phyloP scores from a whole-genome alignment of 225 moss, liverwort and hornwort genomes.

The Marchantia paleacea region DNA sequence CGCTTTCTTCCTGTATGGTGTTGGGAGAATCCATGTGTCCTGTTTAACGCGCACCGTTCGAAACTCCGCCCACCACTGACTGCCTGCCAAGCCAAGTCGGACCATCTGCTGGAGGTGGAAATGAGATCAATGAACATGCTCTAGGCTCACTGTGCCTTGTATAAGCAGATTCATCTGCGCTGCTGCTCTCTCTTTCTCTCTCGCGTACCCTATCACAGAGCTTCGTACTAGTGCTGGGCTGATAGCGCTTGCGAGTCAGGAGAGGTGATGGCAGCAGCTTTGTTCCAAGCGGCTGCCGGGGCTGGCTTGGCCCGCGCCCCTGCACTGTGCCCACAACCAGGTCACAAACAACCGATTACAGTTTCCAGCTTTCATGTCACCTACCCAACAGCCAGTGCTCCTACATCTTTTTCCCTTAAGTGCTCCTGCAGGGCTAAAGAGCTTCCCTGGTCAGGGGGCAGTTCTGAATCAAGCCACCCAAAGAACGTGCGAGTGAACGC shows the following conservation, averaged over 20 bases:
- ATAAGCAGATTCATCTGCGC: not conserved
- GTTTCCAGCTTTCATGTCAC: constrained; percentile 19
- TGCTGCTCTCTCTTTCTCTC: not conserved
- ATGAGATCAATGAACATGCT: constrained; percentile 5
- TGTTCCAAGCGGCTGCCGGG: constrained; percentile 41
- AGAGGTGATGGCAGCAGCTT: constrained; percentile 31
- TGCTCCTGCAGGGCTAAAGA: constrained; percentile 32
- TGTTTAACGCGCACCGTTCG: not conserved
- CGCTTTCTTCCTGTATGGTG: not conserved
- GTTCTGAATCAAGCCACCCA: constrained; percentile 21
- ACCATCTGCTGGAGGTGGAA: not conserved
- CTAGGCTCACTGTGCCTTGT: not conserved
- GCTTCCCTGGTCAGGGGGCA: constrained; percentile 23
- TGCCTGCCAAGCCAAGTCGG: constrained; percentile 1
- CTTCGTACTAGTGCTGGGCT: not conserved
- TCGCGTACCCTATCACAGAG: constrained; percentile 14
- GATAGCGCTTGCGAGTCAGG: not conserved
- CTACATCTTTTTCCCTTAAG: constrained; percentile 14
- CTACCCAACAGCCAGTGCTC: constrained; percentile 1
- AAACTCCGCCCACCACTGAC: not conserved
- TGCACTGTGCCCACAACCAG: constrained; percentile 1
- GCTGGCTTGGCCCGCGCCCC: constrained; percentile 24
- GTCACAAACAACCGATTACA: constrained; percentile 11
- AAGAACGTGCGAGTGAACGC: constrained; percentile 29
- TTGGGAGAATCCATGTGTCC: not conserved